Evolutionary conservation across 768 basidiomycete species (phyloP), one percentile per base, ranked within the genome.

Genomic region (Jaapia argillacea): DNA sequence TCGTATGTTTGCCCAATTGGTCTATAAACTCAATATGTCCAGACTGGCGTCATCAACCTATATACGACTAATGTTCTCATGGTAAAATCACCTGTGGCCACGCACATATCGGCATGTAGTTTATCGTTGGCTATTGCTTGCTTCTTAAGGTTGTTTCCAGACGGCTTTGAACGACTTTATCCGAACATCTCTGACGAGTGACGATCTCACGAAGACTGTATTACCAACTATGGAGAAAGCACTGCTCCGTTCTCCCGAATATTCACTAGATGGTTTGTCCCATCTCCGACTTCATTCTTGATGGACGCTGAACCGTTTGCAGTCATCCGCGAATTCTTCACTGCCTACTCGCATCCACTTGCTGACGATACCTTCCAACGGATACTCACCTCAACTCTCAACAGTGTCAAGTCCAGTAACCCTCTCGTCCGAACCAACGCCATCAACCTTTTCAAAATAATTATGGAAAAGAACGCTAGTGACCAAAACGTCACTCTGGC

Each of bases 211-310:
- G 1, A 58, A 64, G 4, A 60, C 63, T 0, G 64, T 93, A 36
- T 61, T 92, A 0, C 87, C 89, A 0, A 69, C 70, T 0, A 75
- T 87, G 27, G 90, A 93, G 55, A 90, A 89, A 51, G 76, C 85
- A 1, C 57, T 94, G 5, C 62, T 89, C 6, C 77, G 88, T 22
- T 84, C 85, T 1, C 90, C 93, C 0, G 92, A 94, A 58, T 67
- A 75, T 33, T 76, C 83, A 0, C 69, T 94, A 3, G 64, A 66
- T 26, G 67, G 87, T 87, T 46, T 40, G 74, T 55, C 23, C n/a
- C n/a, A 33, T 36, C 35, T 10, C 49, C 44, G 44, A 28, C 36
- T 42, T 27, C 31, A 18, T 24, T 7, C 21, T 40, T 42, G 25
- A 20, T 33, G 41, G 28, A 38, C 40, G 52, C 13, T 48, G 45